Evolutionary conservation across 176 grass and related monocot species (phyloP).

Genomic region (Aegilops sharonensis): DNA sequence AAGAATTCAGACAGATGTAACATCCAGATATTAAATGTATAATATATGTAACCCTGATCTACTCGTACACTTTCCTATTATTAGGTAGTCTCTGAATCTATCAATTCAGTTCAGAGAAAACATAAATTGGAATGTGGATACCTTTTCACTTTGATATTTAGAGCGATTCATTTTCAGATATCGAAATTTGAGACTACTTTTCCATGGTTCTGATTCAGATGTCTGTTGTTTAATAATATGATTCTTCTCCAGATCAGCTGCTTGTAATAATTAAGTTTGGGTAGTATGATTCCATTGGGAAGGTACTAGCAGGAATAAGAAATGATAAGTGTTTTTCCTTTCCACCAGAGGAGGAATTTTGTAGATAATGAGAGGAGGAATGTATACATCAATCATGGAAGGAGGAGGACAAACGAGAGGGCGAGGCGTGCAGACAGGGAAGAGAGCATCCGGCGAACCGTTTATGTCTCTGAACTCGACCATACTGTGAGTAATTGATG

Average conservation of each 20-base stretch:
- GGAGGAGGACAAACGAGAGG: slow-evolving; percentile 57
- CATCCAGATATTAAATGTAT: background rate
- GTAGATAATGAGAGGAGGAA: slow-evolving; percentile 50
- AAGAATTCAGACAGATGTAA: background rate
- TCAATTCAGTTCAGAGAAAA: background rate
- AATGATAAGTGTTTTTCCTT: slow-evolving; percentile 1
- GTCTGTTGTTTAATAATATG: background rate
- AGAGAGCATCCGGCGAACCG: slow-evolving; percentile 81
- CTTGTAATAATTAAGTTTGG: background rate
- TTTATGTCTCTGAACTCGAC: slow-evolving; percentile 88
- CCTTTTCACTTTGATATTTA: background rate
- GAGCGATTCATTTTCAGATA: background rate
- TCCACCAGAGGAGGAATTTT: slow-evolving; percentile 7
- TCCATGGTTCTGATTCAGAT: background rate
- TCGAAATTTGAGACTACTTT: background rate
- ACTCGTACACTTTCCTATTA: background rate
- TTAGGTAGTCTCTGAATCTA: background rate
- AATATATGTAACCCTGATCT: background rate
- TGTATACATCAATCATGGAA: slow-evolving; percentile 56
- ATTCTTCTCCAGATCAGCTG: slow-evolving; percentile 15
- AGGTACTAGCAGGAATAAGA: background rate
- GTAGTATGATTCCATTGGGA: background rate
- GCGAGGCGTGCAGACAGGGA: slow-evolving; percentile 62
- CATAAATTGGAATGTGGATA: background rate
- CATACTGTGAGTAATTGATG: slow-evolving; percentile 70